A percentile compares a stretch with the other conserved stretches of the same genome.
phyloP scores from a whole-genome alignment of 1,284 basidiomycete genomes.

The Kwoniella shivajii region DNA sequence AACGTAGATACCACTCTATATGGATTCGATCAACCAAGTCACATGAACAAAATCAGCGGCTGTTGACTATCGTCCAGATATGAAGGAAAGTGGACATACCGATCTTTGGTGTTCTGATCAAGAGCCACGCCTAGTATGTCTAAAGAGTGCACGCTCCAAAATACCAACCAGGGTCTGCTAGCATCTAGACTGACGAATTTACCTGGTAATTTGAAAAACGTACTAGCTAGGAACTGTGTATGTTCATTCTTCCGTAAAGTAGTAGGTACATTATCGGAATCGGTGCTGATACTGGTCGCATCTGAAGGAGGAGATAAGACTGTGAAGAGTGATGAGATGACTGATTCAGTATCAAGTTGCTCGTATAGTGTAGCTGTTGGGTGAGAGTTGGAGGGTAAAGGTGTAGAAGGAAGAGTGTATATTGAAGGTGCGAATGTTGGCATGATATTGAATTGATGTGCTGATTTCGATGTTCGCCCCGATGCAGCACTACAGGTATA shows the following conservation, averaged over 20 bases:
- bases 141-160: slow-evolving; percentile 84
- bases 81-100: slow-evolving; percentile 57
- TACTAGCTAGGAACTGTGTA: slow-evolving; percentile 39
- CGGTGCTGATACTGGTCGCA: slow-evolving; percentile 30
- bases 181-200: slow-evolving; percentile 83
- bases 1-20: slow-evolving; percentile 59
- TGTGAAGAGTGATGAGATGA: slow-evolving; percentile 60
- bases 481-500: no score
- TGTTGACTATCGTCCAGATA: background rate
- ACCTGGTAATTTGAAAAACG: slow-evolving; percentile 60
- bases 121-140: slow-evolving; percentile 73
- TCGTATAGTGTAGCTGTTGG: slow-evolving; percentile 65
- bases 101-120: slow-evolving; percentile 71
- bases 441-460: no score
- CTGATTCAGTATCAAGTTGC: slow-evolving; percentile 69
- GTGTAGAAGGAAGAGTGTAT: slow-evolving; percentile 29
- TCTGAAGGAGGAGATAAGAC: slow-evolving; percentile 29
- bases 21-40: background rate
- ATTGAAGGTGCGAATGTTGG: slow-evolving; percentile 37
- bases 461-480: no score
- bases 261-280: slow-evolving; percentile 15
- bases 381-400: slow-evolving; percentile 57
- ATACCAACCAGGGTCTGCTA: slow-evolving; percentile 87
- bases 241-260: slow-evolving; percentile 39
- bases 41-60: background rate